Conservation (phyloP, 495 filamentous ascomycete species). For the Immersiella caudata region DNA sequence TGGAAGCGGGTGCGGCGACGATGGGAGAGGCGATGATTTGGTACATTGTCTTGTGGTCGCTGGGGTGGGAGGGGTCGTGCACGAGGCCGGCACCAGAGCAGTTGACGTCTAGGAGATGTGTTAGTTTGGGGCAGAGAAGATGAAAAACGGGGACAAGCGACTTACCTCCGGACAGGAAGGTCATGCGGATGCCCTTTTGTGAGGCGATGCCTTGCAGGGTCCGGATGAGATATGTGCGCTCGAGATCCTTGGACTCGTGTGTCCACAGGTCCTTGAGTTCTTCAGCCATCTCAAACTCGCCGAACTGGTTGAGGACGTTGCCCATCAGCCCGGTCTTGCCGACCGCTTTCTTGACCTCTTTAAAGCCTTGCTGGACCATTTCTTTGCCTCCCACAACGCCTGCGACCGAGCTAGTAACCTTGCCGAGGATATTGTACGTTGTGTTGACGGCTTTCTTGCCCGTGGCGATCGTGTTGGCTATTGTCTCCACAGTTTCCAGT, state of each 20-base stretch:
- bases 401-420: constrained; percentile 89
- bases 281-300: constrained; percentile 93
- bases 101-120: constrained; percentile 69
- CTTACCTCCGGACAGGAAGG: constrained; percentile 83
- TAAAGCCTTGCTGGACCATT: constrained; percentile 87
- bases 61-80: constrained; percentile 87
- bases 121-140: background rate
- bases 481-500: constrained; percentile 83
- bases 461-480: constrained; percentile 88
- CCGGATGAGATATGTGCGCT: constrained; percentile 93
- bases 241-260: constrained; percentile 95
- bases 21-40: constrained; percentile 91
- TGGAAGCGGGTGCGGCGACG: constrained; percentile 81
- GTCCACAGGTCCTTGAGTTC: constrained; percentile 97
- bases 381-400: constrained; percentile 94
- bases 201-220: constrained; percentile 93
- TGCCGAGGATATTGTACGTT: constrained; percentile 91
- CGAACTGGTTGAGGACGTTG: constrained; percentile 89
- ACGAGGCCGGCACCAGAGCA: constrained; percentile 90
- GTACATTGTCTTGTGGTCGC: constrained; percentile 99
- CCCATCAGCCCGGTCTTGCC: constrained; percentile 96
- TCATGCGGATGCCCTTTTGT: constrained; percentile 93
- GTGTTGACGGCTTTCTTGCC: constrained; percentile 95
- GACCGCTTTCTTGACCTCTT: constrained; percentile 91
- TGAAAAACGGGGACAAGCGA: constrained; percentile 2